Conservation (phyloP, 768 basidiomycete genomes). For the Amanita subjunquillea region DNA sequence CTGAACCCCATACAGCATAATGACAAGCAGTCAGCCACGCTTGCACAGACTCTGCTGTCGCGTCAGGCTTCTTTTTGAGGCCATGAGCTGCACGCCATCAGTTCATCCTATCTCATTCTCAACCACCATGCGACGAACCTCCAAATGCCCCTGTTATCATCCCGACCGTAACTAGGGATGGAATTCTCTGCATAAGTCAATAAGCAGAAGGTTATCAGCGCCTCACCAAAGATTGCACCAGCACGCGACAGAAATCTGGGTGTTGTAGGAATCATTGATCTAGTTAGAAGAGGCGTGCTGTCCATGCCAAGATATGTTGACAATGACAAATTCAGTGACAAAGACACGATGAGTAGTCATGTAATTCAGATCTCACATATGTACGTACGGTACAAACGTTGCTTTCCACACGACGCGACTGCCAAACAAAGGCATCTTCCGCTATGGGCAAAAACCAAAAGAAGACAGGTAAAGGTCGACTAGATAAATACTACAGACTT, state of each 20-base stretch:
- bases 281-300: background rate
- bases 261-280: background rate
- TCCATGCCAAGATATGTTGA: background rate
- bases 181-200: background rate
- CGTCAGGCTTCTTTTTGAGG: conserved; percentile 34
- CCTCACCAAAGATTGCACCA: conserved; percentile 6
- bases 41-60: conserved; percentile 40
- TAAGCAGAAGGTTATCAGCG: background rate
- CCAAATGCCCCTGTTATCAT: conserved; percentile 62
- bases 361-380: too few relatives aligned
- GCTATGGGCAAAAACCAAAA: conserved; percentile 75
- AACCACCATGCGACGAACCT: conserved; percentile 14
- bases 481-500: conserved; percentile 96
- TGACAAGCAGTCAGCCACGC: conserved; percentile 55
- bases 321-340: background rate
- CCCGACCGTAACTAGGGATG: conserved; percentile 29
- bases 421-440: background rate
- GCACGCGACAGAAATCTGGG: conserved; percentile 2
- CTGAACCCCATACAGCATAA: conserved; percentile 40
- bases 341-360: too few relatives aligned
- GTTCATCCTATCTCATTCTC: background rate
- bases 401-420: too few relatives aligned
- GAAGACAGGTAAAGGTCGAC: conserved; percentile 92
- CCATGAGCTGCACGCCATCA: conserved; percentile 33
- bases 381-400: background rate